phyloP scores from a whole-genome alignment of 2,329 filamentous ascomycete species.

The Talaromyces sp. region DNA sequence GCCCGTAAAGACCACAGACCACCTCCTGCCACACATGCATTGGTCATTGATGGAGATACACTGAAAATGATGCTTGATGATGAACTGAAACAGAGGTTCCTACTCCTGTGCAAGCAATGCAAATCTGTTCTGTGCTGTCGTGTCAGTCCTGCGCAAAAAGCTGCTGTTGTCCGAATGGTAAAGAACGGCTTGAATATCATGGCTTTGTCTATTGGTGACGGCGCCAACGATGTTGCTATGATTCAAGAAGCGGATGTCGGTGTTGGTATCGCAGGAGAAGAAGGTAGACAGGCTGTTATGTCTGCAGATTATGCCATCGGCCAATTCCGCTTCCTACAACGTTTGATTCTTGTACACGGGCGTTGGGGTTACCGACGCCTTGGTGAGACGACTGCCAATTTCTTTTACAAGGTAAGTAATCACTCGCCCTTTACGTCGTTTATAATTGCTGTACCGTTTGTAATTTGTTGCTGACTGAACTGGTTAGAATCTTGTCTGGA shows the following conservation, averaged over 20 bases:
- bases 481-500: slow-evolving; percentile 87
- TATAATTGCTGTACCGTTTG: background rate
- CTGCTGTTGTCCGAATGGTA: slow-evolving; percentile 92
- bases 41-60: slow-evolving; percentile 93
- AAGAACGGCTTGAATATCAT: slow-evolving; percentile 94
- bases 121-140: slow-evolving; percentile 94
- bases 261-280: slow-evolving; percentile 88
- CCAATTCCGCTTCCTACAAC: slow-evolving; percentile 83
- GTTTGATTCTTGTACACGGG: slow-evolving; percentile 83
- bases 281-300: slow-evolving; percentile 91
- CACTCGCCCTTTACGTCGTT: background rate
- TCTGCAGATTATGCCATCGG: slow-evolving; percentile 94
- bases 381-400: slow-evolving; percentile 92
- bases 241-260: slow-evolving; percentile 97
- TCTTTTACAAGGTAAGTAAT: slow-evolving; percentile 82
- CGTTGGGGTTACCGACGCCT: slow-evolving; percentile 95
- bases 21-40: slow-evolving; percentile 79
- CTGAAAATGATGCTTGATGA: slow-evolving; percentile 84
- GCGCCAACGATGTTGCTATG: slow-evolving; percentile 96
- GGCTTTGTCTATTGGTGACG: slow-evolving; percentile 88
- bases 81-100: slow-evolving; percentile 79
- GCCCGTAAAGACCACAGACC: slow-evolving; percentile 82
- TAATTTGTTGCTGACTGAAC: slow-evolving; percentile 17
- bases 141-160: slow-evolving; percentile 95
- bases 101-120: slow-evolving; percentile 94